phyloP scores from a whole-genome alignment of 2,329 filamentous ascomycete genomes.

The Beauveria asiatica region DNA sequence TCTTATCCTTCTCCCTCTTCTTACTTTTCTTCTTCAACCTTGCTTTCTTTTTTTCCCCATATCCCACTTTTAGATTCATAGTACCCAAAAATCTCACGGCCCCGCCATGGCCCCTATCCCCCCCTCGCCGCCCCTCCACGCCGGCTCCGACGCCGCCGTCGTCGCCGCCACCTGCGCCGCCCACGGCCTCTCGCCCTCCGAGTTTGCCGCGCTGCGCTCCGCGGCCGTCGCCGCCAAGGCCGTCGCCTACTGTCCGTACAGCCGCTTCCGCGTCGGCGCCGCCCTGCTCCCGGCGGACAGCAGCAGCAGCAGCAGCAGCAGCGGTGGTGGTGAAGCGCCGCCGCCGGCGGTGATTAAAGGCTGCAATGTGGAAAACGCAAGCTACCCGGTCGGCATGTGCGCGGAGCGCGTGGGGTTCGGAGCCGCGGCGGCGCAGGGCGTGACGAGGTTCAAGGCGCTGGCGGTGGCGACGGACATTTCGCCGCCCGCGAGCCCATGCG shows the following conservation, averaged over 20 bases:
- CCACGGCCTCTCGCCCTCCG: conserved; percentile 46
- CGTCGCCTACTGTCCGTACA: conserved; percentile 86
- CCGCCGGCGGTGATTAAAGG: conserved; percentile 36
- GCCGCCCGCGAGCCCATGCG: conserved; percentile 69
- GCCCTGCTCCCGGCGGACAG: conserved; percentile 49
- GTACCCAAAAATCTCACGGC: too few relatives aligned
- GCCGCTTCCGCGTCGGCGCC: conserved; percentile 82
- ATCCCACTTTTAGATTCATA: background rate
- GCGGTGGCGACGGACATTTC: conserved; percentile 76
- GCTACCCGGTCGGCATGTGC: conserved; percentile 91
- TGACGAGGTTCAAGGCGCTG: conserved; percentile 61
- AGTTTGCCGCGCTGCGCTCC: conserved; percentile 56
- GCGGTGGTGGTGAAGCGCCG: conserved; percentile 24
- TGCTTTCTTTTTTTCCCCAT: background rate
- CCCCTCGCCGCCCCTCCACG: conserved; percentile 16
- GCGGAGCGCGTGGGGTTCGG: conserved; percentile 86
- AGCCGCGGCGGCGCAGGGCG: conserved; percentile 60
- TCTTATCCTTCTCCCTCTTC: too few relatives aligned
- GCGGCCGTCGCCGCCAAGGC: conserved; percentile 64
- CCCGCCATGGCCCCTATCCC: background rate
- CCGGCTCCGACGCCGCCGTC: conserved; percentile 20
- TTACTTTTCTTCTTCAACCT: too few relatives aligned
- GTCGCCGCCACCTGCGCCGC: conserved; percentile 20
- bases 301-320: background rate
- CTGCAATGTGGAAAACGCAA: conserved; percentile 87